Conservation (phyloP, 371 early-diverging fungal species). For the Apophysomyces ossiformis region DNA sequence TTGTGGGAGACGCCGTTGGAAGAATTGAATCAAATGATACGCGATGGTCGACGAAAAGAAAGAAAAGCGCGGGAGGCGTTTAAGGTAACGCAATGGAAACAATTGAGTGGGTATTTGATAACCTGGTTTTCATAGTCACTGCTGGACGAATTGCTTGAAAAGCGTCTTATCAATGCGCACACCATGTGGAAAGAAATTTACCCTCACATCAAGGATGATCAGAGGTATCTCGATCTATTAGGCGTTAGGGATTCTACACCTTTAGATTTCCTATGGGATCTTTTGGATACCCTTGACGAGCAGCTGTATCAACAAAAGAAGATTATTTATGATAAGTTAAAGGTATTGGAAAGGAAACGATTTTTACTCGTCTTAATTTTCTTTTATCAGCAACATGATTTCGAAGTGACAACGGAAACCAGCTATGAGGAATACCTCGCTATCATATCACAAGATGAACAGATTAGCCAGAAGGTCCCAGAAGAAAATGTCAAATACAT, state of each 20-base stretch:
- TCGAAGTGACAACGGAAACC: slow-evolving; percentile 58
- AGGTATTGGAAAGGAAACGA: slow-evolving; percentile 29
- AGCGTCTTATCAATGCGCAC: slow-evolving; percentile 66
- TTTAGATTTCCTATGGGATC: slow-evolving; percentile 92
- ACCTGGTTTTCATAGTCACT: slow-evolving; percentile 44
- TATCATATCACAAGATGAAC: slow-evolving; percentile 35
- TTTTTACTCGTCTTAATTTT: not conserved
- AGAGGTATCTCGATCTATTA: slow-evolving; percentile 73
- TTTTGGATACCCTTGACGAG: slow-evolving; percentile 81
- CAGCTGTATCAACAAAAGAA: slow-evolving; percentile 73
- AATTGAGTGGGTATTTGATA: not conserved
- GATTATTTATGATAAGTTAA: slow-evolving; percentile 62
- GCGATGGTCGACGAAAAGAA: slow-evolving; percentile 58
- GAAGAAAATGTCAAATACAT: slow-evolving; percentile 45
- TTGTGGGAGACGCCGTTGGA: slow-evolving; percentile 67
- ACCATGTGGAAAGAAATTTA: slow-evolving; percentile 88
- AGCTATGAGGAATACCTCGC: slow-evolving; percentile 53
- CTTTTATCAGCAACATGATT: slow-evolving; percentile 36
- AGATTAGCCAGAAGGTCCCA: slow-evolving; percentile 21
- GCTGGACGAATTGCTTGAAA: slow-evolving; percentile 58
- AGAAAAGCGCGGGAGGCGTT: slow-evolving; percentile 75
- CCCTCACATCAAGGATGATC: slow-evolving; percentile 73
- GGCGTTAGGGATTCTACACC: slow-evolving; percentile 88
- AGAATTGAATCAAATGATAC: slow-evolving; percentile 40
- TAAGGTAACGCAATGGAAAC: slow-evolving; percentile 35